Base-by-base conservation (phyloP, 768 basidiomycete genomes). In the Xanthoconium purpureum region DNA sequence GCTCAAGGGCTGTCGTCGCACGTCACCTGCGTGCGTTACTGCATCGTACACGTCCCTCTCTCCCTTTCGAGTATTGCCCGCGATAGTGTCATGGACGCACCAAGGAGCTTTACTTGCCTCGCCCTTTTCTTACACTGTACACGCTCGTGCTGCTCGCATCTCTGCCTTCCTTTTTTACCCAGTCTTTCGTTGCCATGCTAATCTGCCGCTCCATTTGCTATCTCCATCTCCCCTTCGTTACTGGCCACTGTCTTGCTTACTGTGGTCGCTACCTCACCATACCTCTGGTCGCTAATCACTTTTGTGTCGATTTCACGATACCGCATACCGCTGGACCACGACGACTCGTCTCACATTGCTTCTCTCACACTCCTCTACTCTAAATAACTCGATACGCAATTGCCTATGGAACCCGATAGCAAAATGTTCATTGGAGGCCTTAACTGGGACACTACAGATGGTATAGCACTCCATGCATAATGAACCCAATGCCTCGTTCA, bases 381-480 rank as follows among this genome's bases (percentile, higher is more conserved):
- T 67, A 56, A 66, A 66, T 67, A 66, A 49, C 66, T 66, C 63
- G 58, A 58, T 60, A 63, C 58, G 47, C 67, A 47, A 64, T 67
- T 70, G 63, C 62, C 63, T 72, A 65, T 56, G 63, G 63, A 62
- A 67, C 60, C 68, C 61, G 66, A 67, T 82, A 92, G 91, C 73
- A 93, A 93, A 80, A 85, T 93, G 81, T 93, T 93, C 78, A 85
- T 93, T 72, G 91, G 91, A 64, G 91, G 91, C 66, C 80, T 93
- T 62, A 92, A 87, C 77, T 93, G 91, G 91, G 89, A 91, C 69
- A 93, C 91, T 68, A 89, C 87, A 75, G 91, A 92, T 79, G 91
- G 91, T 92, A 80, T 78, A 73, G 64, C 65, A 29, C 65, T 67
- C 39, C 61, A 59, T 57, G 61, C 61, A 57, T 58, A 61, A 61